Evolutionary conservation across 2,329 filamentous ascomycete species (phyloP), one percentile per base, ranked within the genome.

Genomic region (Colletotrichum tanaceti): DNA sequence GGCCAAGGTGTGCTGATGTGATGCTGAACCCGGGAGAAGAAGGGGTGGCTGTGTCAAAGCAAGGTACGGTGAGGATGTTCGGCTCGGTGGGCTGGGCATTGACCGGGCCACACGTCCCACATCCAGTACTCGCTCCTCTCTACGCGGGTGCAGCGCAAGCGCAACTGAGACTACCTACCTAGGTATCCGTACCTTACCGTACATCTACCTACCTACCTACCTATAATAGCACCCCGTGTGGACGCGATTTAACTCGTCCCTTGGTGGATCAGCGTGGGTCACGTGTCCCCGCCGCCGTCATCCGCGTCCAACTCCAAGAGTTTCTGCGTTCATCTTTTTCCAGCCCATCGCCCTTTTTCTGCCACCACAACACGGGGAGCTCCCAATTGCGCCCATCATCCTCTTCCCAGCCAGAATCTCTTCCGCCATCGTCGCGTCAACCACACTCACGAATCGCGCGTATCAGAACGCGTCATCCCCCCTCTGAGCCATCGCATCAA

Each of bases 311-410:
- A 69, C 53, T 70, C 68, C 59, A 69, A 70, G 68, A 69, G 58
- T 68, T 70, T 68, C 68, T 70, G 59, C 66, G 62, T 70, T 70
- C 63, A 65, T 66, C 66, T 70, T 70, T 70, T 69, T 61, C 67
- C 58, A 70, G 63, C 28, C 65, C 49, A 39, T 64, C 55, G 64
- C 39, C 32, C 62, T 68, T 54, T 53, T 70, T 58, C 46, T 62
- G 63, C 67, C 72, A 75, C 71, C 75, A 77, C 72, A 74, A 77
- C 73, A 75, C 74, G 75, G 72, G 73, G 71, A 74, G 74, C 75
- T 75, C 69, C 71, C 74, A 77, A 74, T 75, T 74, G 76, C 77
- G 77, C 75, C 72, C 73, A 73, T 69, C 73, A 78, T 77, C 76
- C 58, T 71, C 70, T 72, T 72, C 72, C 72, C 72, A 65, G 68